Percentiles rank a stretch among this genome's conserved stretches.
These are phyloP conservation scores for Sporisorium exsertum DNA, from an alignment of 1,284 basidiomycete genomes.

Conservation along the genomic window DNA sequence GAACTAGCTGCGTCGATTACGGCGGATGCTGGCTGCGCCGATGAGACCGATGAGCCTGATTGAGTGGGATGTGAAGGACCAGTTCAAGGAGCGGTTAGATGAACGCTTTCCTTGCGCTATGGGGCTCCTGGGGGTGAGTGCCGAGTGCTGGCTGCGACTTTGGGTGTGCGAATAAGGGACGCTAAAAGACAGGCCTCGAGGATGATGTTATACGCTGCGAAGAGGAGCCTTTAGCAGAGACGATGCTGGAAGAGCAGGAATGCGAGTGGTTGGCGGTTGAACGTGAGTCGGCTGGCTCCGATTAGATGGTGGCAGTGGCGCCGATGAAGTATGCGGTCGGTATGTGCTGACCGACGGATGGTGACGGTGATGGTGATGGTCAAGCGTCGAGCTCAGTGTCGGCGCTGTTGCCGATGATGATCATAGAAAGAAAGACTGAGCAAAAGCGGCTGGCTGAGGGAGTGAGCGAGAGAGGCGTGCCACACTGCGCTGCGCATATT, in stretches of 20 bases:
- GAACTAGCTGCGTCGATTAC: neutral
- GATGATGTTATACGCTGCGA: neutral
- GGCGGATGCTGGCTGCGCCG: neutral
- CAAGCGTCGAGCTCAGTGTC: neutral
- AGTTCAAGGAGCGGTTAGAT: neutral
- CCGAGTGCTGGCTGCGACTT: neutral
- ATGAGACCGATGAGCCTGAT: neutral
- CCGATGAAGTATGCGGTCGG: neutral
- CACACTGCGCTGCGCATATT: neutral
- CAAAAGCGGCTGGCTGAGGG: neutral
- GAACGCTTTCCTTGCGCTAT: neutral
- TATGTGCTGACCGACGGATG: neutral
- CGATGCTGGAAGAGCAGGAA: neutral
- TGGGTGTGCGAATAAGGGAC: neutral
- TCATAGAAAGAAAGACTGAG: neutral
- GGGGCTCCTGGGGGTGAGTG: neutral
- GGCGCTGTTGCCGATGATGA: conserved; percentile 9
- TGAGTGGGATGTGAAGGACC: too few relatives aligned
- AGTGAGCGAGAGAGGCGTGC: neutral
- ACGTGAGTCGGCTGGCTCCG: neutral
- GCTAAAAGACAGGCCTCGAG: neutral
- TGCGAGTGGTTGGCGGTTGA: neutral
- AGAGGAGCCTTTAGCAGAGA: neutral
- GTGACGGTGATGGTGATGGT: neutral
- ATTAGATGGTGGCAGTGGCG: neutral